Base-by-base conservation (phyloP, 352 stramenopile genomes). In the Achlya hypogyna region DNA sequence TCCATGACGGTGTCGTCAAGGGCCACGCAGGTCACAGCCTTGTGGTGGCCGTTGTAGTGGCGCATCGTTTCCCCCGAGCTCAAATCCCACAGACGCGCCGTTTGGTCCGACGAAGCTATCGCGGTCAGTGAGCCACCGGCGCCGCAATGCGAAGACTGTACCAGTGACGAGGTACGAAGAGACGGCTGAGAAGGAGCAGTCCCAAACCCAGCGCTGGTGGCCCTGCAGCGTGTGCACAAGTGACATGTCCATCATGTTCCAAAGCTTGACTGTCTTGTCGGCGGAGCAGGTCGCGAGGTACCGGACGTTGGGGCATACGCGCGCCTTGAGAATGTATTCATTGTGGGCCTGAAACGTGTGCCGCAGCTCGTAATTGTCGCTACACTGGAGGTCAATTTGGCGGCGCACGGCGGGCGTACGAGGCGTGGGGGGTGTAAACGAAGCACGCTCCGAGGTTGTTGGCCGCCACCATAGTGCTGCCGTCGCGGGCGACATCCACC, bases 131-230 rank as follows among this genome's bases (percentile, higher is more conserved):
- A 18, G 2, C n/a, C 18, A 22, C 5, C 9, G 53, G 18, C 8
- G 9, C 8, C 9, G 10, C 18, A 29, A 65, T 20, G 51, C 34
- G 27, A 62, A 16, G 6, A 27, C 6, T 72, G 28, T 70, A 72
- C 82, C 87, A 2, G 96, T 98, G 22, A 99, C 95, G 40, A 99
- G 78, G 74, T 99, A 99, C 49, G 86, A 97, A 22, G 90, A 98
- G 65, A 99, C 97, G 10, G 96, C 96, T 51, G 88, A 98, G 82
- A 99, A 99, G 5, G 91, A 91, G 56, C 92, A 97, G 78, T 99
- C 96, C 95, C 96, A 99, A 12, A 99, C 97, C 97, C 97, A 99
- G 63, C 95, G 91, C 65, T 95, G 87, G 72, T 98, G 93, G 23
- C 87, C 81, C 63, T 91, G 81, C 42, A 93, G 73, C 58, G 86